Evolutionary conservation across 2,329 filamentous ascomycete species (phyloP).

Genomic region (Trichoderma atroviride): DNA sequence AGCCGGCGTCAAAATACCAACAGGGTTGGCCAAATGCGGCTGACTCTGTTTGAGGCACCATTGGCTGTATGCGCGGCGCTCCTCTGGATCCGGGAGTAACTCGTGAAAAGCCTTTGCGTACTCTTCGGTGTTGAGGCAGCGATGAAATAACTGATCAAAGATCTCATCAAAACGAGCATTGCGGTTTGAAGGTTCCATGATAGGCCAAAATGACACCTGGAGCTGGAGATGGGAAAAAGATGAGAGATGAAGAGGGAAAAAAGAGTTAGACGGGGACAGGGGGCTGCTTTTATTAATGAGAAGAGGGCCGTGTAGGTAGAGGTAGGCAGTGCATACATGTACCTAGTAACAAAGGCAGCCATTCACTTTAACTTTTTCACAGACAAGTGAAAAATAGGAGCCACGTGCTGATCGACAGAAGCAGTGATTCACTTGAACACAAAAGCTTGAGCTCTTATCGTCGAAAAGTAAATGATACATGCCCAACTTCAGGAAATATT

Average conservation of each 20-base stretch:
- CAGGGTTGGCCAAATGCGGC: slow-evolving; percentile 5
- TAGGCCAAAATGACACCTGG: neutral
- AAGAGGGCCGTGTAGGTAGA: too few relatives aligned
- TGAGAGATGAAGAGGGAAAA: too few relatives aligned
- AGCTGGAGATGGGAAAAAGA: neutral
- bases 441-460: neutral
- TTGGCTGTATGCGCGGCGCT: neutral
- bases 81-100: slow-evolving; percentile 1
- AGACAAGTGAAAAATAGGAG: too few relatives aligned
- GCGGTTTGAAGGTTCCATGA: neutral
- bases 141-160: neutral
- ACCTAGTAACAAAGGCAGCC: too few relatives aligned
- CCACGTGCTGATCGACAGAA: too few relatives aligned
- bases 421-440: too few relatives aligned
- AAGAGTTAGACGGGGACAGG: too few relatives aligned
- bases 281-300: too few relatives aligned
- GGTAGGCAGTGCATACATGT: too few relatives aligned
- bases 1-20: neutral
- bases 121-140: neutral
- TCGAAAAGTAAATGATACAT: too few relatives aligned
- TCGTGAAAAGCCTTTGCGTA: neutral
- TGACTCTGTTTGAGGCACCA: neutral
- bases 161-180: slow-evolving; percentile 17
- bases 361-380: too few relatives aligned
- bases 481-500: too few relatives aligned